Percentiles rank a stretch among this genome's conserved stretches.
Evolutionary conservation across 169 alveolate genomes (phyloP).

Genomic region (Cryptosporidium viatorum): DNA sequence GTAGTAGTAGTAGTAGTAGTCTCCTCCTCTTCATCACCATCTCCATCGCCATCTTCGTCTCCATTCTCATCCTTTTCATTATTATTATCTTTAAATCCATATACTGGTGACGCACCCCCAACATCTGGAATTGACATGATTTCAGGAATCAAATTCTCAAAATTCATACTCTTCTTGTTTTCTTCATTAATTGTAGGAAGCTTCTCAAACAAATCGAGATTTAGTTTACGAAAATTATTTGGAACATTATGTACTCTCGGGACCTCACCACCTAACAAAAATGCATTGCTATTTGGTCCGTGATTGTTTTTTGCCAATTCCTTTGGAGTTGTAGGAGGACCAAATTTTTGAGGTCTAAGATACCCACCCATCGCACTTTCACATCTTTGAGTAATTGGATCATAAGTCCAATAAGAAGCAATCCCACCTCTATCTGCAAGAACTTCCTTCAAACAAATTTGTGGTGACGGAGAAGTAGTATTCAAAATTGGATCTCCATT

Average conservation of each 20-base stretch:
- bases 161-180: neutral
- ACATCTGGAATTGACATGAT: slow-evolving; percentile 35
- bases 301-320: neutral
- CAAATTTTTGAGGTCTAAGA: slow-evolving; percentile 68
- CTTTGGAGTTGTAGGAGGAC: slow-evolving; percentile 36
- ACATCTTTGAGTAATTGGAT: slow-evolving; percentile 71
- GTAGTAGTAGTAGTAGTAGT: slow-evolving; percentile 44
- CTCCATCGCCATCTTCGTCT: neutral
- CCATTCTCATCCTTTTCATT: neutral
- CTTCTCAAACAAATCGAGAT: neutral
- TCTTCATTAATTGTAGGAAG: slow-evolving; percentile 23
- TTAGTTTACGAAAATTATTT: slow-evolving; percentile 21
- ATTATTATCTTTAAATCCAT: neutral
- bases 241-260: slow-evolving; percentile 18
- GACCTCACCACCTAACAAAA: slow-evolving; percentile 57
- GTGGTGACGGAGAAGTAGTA: slow-evolving; percentile 73
- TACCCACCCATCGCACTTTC: slow-evolving; percentile 72
- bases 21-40: too few species aligned
- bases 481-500: slow-evolving; percentile 54
- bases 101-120: slow-evolving; percentile 36
- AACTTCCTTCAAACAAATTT: slow-evolving; percentile 55
- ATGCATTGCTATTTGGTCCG: slow-evolving; percentile 10
- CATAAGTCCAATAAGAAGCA: slow-evolving; percentile 71
- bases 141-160: slow-evolving; percentile 12
- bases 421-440: slow-evolving; percentile 67